Evolutionary conservation across 176 grass and related monocot species (phyloP).

Genomic region (Poa pratensis): DNA sequence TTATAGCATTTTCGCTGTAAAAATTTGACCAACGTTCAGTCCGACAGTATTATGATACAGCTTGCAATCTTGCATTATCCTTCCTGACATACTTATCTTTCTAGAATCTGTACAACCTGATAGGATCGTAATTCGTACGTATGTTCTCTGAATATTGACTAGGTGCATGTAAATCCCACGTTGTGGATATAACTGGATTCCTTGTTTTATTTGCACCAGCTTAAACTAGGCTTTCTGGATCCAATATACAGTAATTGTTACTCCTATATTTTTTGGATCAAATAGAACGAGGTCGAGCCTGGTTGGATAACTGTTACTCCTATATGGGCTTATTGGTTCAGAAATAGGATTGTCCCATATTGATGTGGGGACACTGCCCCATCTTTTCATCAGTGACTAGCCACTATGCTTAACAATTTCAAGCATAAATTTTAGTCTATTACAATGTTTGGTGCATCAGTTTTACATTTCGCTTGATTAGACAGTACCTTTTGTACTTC

Average conservation of each 20-base stretch:
- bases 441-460: background rate
- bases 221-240: background rate
- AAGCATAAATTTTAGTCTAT: background rate
- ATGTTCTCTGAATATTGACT: background rate
- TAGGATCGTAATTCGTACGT: background rate
- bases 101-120: background rate
- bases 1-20: background rate
- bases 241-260: background rate
- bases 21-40: background rate
- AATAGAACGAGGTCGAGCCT: background rate
- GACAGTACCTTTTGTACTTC: background rate
- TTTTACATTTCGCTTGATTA: background rate
- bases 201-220: background rate
- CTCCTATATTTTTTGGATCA: background rate
- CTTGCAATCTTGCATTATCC: background rate
- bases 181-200: background rate
- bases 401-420: background rate
- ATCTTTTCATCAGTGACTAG: background rate
- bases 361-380: no score
- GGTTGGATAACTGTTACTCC: background rate
- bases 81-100: constrained; percentile 3
- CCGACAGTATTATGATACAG: background rate
- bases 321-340: constrained; percentile 7
- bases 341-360: background rate
- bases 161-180: no score